Evolutionary conservation across 805 yeast genomes (phyloP).

Genomic region (Clavispora fructus): DNA sequence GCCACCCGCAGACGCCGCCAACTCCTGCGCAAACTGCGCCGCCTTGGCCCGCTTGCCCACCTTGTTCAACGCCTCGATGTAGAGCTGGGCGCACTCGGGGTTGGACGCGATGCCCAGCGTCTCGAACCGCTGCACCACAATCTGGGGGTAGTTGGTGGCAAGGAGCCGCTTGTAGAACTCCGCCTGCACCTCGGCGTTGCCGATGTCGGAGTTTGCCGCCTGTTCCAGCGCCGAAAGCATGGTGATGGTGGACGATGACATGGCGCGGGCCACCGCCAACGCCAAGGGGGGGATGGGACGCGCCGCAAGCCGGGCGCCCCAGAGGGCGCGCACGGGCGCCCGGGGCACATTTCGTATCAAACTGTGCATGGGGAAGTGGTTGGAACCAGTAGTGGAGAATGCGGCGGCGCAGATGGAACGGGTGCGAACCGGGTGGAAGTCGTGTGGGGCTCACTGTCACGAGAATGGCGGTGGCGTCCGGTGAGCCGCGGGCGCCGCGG

Average conservation of each 20-base stretch:
- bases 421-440: slow-evolving; percentile 3
- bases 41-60: slow-evolving; percentile 78
- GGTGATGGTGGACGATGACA: slow-evolving; percentile 23
- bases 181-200: slow-evolving; percentile 71
- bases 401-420: neutral
- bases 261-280: slow-evolving; percentile 6
- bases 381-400: neutral
- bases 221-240: slow-evolving; percentile 56
- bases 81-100: slow-evolving; percentile 71
- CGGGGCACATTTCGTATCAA: slow-evolving; percentile 1
- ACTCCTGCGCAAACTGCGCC: slow-evolving; percentile 51
- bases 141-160: slow-evolving; percentile 85
- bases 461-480: neutral
- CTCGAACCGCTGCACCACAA: slow-evolving; percentile 91
- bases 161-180: slow-evolving; percentile 73
- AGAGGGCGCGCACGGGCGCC: neutral
- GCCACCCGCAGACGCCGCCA: slow-evolving; percentile 15
- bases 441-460: slow-evolving; percentile 10
- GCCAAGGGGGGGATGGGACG: neutral
- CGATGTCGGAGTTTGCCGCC: slow-evolving; percentile 72
- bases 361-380: neutral
- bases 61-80: slow-evolving; percentile 74
- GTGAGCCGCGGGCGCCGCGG: too few relatives aligned
- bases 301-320: neutral
- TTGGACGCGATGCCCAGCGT: slow-evolving; percentile 88